These are phyloP conservation scores for Penicillium sclerotigenum DNA, from an alignment of 2,329 filamentous ascomycete species.

Conservation along the genomic window DNA sequence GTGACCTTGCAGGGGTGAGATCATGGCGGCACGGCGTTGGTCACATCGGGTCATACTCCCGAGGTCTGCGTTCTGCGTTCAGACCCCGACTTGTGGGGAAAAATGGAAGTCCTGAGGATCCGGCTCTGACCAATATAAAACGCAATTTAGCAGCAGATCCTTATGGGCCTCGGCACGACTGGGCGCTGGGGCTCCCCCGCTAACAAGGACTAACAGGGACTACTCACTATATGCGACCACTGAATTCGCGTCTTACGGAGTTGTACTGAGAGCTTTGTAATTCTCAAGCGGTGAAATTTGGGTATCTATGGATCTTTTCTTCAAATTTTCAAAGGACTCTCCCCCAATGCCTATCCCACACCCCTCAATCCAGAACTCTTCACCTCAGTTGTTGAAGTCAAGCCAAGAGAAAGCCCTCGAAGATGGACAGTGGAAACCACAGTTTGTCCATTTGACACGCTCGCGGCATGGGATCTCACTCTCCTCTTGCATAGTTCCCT, in stretches of 20 bases:
- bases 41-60: neutral
- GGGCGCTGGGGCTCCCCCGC: neutral
- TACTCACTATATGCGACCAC: neutral
- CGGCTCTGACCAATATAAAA: neutral
- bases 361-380: neutral
- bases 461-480: neutral
- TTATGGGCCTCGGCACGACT: neutral
- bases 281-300: neutral
- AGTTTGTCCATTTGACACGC: neutral
- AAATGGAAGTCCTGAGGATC: neutral
- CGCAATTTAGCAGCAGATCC: neutral
- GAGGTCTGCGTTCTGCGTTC: neutral
- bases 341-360: neutral
- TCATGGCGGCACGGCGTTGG: neutral
- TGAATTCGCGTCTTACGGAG: neutral
- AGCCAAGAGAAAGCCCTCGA: neutral
- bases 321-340: neutral
- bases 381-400: neutral
- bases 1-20: neutral
- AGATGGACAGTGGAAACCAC: conserved; percentile 2
- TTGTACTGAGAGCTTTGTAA: neutral
- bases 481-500: neutral
- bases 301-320: neutral
- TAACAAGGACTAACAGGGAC: neutral
- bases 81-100: neutral